Evolutionary conservation across 345 rosid species (phyloP), one percentile per base, ranked within the genome.

Genomic region (Eutrema yunnanense): DNA sequence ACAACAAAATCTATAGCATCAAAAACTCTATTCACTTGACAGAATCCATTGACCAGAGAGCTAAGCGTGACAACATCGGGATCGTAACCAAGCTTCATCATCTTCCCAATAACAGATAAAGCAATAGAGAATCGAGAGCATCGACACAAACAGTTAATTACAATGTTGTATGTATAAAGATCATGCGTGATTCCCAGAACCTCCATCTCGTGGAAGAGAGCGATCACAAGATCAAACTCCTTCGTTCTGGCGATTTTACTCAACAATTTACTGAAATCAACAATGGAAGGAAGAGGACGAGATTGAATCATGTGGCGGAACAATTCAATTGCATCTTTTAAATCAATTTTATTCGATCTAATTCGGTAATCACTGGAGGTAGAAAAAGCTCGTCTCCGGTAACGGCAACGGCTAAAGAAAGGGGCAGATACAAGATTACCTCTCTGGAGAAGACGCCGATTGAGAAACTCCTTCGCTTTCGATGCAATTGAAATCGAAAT

Each of bases 101-200:
- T 77, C 66, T 65, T 71, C 53, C 62, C 80, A 32, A 71, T 6
- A n/a, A 71, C 72, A 40, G 80, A 77, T 32, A 77, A 65, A 55
- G 76, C 80, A 48, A 71, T 2, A 3, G 37, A 13, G 40, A 58
- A 50, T 1, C 60, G 41, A 57, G 64, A 57, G 12, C 47, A 33
- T 1, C 75, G 76, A 27, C 76, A 77, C 6, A 70, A 71, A 65
- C 48, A 65, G 5, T 77, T 77, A 2, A 77, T 70, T 26, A 77
- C 40, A 27, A 77, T 71, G 34, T 71, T 77, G 54, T 52, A 76
- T 2, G 72, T 77, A 13, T 71, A 77, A 33, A 71, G 70, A 77
- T 70, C 75, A 65, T 71, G 80, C 1, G 3, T 11, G n/a, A 77
- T 43, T 47, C 80, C 72, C 0, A 42, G n/a, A 14, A 3, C 4